phyloP scores from a whole-genome alignment of 1,284 basidiomycete species.

The Ceratobasidium sp. region DNA sequence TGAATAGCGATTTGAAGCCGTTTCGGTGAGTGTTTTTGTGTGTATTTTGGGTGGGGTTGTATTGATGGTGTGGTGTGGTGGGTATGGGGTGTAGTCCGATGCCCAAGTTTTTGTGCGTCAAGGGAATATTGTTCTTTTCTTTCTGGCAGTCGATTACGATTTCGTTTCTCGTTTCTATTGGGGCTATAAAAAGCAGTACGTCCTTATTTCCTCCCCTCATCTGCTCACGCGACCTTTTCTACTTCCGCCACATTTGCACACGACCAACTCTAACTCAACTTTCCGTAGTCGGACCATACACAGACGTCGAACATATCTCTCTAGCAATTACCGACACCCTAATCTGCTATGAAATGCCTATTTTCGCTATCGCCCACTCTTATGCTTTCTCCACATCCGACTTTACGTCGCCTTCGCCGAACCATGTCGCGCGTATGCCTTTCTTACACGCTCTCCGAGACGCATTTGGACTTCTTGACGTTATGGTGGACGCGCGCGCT shows the following conservation, averaged over 20 bases:
- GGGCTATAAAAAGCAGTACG: constrained; percentile 74
- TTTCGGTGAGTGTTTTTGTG: constrained; percentile 71
- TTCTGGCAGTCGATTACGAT: constrained; percentile 96
- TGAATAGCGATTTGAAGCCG: constrained; percentile 86
- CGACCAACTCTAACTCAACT: not conserved
- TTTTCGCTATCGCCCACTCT: constrained; percentile 95
- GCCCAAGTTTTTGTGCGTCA: constrained; percentile 97
- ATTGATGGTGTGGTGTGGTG: constrained; percentile 45
- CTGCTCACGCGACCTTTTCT: not conserved
- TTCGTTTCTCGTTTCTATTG: constrained; percentile 88
- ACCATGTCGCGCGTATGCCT: constrained; percentile 88
- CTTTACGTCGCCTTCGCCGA: constrained; percentile 76
- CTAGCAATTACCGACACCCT: constrained; percentile 90
- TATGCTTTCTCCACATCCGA: constrained; percentile 90
- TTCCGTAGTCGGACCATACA: constrained; percentile 82
- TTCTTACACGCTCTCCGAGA: constrained; percentile 90
- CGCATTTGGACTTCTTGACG: constrained; percentile 87
- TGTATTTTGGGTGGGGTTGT: not conserved
- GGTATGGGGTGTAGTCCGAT: constrained; percentile 67
- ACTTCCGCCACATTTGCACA: not conserved
- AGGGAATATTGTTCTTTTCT: constrained; percentile 97
- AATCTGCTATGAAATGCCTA: constrained; percentile 97
- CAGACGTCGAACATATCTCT: constrained; percentile 90
- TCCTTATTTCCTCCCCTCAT: not conserved
- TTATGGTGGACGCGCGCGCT: constrained; percentile 85